phyloP scores from a whole-genome alignment of 2,329 filamentous ascomycete genomes.

The Magnaporthiopsis rhizophila region DNA sequence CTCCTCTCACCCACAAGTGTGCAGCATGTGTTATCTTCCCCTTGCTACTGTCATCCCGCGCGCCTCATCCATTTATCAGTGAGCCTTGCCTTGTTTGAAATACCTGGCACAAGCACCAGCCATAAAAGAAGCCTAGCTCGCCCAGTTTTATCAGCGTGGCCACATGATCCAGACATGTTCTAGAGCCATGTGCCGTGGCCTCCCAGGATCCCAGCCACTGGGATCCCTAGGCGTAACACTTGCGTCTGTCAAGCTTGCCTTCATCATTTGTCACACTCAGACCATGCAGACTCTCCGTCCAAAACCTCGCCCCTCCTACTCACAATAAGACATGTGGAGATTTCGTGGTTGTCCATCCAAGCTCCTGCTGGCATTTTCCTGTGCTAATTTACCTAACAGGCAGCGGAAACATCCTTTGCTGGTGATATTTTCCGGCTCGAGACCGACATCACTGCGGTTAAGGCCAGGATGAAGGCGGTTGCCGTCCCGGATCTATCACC shows the following conservation, averaged over 20 bases:
- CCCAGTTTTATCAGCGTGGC: neutral
- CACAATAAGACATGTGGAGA: neutral
- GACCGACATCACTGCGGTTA: conserved; percentile 59
- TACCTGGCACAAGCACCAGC: too few relatives aligned
- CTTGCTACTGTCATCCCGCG: neutral
- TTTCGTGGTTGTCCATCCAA: neutral
- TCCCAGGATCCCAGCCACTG: neutral
- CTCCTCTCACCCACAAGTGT: neutral
- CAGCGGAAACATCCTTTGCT: conserved; percentile 65
- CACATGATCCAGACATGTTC: neutral
- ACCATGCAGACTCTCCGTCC: neutral
- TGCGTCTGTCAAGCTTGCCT: too few relatives aligned
- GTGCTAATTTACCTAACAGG: conserved; percentile 25
- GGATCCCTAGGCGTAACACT: neutral
- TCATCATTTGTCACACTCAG: neutral
- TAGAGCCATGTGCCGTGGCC: neutral
- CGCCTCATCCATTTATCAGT: neutral
- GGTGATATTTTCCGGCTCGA: conserved; percentile 69
- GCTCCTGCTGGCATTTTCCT: too few relatives aligned
- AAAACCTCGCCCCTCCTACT: too few relatives aligned
- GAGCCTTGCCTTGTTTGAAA: neutral
- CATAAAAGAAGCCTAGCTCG: too few relatives aligned
- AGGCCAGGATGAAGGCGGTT: conserved; percentile 43
- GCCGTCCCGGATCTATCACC: conserved; percentile 24
- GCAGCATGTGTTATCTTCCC: too few relatives aligned